Base-by-base conservation (phyloP, 169 alveolate species). In the Eimeria praecox region DNA sequence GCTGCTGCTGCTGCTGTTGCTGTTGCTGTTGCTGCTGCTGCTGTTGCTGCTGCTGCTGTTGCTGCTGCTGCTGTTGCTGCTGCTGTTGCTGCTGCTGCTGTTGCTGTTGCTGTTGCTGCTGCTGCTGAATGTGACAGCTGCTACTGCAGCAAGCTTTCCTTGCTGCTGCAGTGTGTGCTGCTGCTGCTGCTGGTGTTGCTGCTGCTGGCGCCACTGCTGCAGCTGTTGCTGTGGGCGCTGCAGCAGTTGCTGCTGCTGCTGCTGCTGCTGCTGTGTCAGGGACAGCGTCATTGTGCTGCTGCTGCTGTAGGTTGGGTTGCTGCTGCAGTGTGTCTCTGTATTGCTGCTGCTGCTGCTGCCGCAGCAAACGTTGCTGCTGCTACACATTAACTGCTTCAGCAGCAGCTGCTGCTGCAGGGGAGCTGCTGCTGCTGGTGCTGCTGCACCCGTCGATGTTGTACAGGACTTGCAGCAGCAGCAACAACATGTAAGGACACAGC, bases 41-140 rank as follows among this genome's bases (percentile, higher is more conserved):
- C 69, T 80, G 69, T 42, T 10, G 69, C 66, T 8, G 4, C 89
- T 46, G 89, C 69, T 46, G 38, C 42, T 80, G 89, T 66, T 78
- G 66, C 27, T 9, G 56, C 49, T 75, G 87, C 52, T 35, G 59
- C 44, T 30, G 44, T 20, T 35, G 38, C 30, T 22, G 30, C 24
- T 59, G 46, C 1, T 12, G 87, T 4, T 35, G 59, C 44, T 22
- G 38, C 1, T 69, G 4, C 82, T 33, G 46, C 82, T 33, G 2
- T 3, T 14, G 30, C 42, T 38, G 24, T 44, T 38, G 3, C 46
- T 69, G 82, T 12, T 38, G 44, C 42, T 69, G 77, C 20, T 66
- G n/a, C n/a, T n/a, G n/a, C n/a, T n/a, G n/a, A n/a, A n/a, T n/a
- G n/a, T n/a, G n/a, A n/a, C n/a, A n/a, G 77, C 42, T 66, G 77